These are phyloP conservation scores for Solanum commersonii DNA, from an alignment of 257 asterid genomes.

Conservation along the genomic window DNA sequence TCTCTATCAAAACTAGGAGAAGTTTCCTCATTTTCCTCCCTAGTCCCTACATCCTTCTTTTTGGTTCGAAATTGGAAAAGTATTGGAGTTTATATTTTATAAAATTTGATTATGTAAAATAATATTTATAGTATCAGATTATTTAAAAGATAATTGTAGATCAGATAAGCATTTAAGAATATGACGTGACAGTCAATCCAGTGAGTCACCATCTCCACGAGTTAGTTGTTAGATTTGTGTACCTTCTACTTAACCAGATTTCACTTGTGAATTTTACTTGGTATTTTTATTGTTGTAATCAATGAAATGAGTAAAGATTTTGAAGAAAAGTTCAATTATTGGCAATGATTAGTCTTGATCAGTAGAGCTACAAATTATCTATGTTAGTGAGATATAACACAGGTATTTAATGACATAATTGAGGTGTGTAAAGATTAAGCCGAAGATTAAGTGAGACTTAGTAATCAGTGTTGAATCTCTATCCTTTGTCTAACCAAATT, in stretches of 20 bases:
- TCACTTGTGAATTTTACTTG: fast-evolving
- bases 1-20: neutral
- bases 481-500: neutral
- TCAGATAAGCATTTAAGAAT: neutral
- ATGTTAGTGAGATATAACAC: neutral
- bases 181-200: neutral
- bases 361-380: neutral
- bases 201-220: no score
- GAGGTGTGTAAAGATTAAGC: neutral
- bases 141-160: neutral
- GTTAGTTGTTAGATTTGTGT: no score
- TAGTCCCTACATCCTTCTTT: neutral
- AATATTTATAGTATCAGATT: neutral
- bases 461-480: neutral
- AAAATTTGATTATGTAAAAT: neutral
- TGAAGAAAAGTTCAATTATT: neutral
- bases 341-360: neutral
- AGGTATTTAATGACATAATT: neutral
- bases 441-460: neutral
- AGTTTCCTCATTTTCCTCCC: neutral
- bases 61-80: neutral
- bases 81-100: neutral
- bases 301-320: neutral
- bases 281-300: neutral
- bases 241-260: neutral